A percentile compares a stretch with the other conserved stretches of the same genome.
Evolutionary conservation across 805 yeast genomes (phyloP).

Genomic region (Zygoascus tannicola): DNA sequence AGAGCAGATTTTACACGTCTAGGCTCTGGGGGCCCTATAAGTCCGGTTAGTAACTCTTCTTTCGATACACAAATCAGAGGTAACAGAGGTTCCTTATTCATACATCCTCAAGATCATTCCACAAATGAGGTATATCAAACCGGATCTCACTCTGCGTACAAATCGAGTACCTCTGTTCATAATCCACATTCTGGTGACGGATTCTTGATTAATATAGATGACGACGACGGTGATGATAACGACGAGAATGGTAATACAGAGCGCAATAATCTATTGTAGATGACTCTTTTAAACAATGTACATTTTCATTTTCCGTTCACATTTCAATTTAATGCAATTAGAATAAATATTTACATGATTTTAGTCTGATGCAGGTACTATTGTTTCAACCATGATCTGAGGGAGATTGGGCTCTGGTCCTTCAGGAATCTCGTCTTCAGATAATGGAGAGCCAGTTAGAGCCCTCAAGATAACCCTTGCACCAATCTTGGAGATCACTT

Average conservation of each 20-base stretch:
- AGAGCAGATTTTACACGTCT: not conserved
- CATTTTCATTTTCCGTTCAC: too few species aligned
- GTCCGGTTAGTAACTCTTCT: not conserved
- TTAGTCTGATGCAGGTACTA: not conserved
- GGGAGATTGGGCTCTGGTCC: conserved; percentile 29
- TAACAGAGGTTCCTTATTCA: not conserved
- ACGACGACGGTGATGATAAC: not conserved
- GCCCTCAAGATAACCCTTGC: conserved; percentile 59
- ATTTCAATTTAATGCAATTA: not conserved
- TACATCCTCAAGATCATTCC: not conserved
- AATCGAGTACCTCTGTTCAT: not conserved
- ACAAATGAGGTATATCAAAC: not conserved
- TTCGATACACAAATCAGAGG: not conserved
- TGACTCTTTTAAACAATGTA: not conserved
- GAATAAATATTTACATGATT: not conserved
- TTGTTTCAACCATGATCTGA: not conserved
- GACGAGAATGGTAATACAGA: not conserved
- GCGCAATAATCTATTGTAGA: not conserved
- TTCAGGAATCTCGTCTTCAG: conserved; percentile 32
- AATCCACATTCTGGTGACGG: conserved; percentile 1
- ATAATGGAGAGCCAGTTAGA: conserved; percentile 47
- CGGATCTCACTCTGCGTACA: not conserved
- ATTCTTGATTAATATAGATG: conserved; percentile 6
- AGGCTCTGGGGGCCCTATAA: not conserved
- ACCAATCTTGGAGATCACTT: conserved; percentile 83